These are phyloP conservation scores for Calonectria hawksworthii DNA, from an alignment of 2,329 filamentous ascomycete species.

Conservation along the genomic window DNA sequence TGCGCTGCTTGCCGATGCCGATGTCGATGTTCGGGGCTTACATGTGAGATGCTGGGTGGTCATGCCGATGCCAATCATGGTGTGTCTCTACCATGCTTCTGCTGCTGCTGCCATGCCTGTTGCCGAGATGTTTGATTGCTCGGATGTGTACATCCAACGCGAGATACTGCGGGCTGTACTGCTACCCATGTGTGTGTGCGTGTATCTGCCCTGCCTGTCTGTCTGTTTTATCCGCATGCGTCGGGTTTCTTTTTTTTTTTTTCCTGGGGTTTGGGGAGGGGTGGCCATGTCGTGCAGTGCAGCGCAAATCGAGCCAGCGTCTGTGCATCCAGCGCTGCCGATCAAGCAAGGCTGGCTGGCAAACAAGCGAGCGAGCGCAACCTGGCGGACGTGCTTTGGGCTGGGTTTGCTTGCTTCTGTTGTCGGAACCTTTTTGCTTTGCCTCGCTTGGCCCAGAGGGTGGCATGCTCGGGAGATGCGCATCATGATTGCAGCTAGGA, in stretches of 20 bases:
- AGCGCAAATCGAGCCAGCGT: slow-evolving; percentile 10
- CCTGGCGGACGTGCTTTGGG: not conserved
- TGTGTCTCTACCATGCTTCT: not conserved
- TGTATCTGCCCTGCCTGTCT: not conserved
- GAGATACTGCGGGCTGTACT: slow-evolving; percentile 23
- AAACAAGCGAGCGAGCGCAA: slow-evolving; percentile 3
- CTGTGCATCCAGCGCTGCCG: slow-evolving; percentile 19
- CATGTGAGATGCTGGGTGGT: slow-evolving; percentile 3
- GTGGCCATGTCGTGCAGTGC: slow-evolving; percentile 4
- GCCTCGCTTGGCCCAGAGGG: not conserved
- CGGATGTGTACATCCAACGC: not conserved
- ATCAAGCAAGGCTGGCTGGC: slow-evolving; percentile 16
- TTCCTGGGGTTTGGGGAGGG: not conserved
- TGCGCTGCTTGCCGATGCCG: slow-evolving; percentile 7
- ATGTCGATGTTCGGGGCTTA: slow-evolving; percentile 19
- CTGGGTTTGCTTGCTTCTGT: slow-evolving; percentile 13
- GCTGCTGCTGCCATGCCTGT: not conserved
- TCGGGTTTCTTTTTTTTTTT: not conserved
- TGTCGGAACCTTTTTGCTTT: not conserved
- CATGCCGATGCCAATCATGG: not conserved
- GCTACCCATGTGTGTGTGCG: slow-evolving; percentile 18
- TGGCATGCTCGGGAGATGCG: slow-evolving; percentile 35
- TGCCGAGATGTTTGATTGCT: slow-evolving; percentile 3
- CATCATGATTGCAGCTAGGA: slow-evolving; percentile 40
- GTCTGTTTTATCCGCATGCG: slow-evolving; percentile 12